Evolutionary conservation across 148 eudicot species (phyloP).

Genomic region (Rhododendron simsii): DNA sequence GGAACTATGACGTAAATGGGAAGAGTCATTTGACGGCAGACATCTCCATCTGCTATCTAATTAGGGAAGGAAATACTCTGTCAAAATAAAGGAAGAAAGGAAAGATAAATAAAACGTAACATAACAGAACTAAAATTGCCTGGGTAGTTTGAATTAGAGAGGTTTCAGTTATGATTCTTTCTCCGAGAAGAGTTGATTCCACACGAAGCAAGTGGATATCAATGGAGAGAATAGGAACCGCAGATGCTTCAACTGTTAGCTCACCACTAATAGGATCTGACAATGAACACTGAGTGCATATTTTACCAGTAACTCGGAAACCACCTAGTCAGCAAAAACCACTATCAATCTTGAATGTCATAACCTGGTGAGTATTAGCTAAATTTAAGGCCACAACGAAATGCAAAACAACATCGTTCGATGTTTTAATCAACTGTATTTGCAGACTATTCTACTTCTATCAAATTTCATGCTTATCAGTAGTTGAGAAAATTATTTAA

Average conservation of each 20-base stretch:
- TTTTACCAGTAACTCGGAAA: conserved; percentile 55
- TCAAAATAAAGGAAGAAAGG: background rate
- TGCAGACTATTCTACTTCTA: background rate
- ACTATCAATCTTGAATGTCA: background rate
- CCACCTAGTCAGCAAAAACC: conserved; percentile 39
- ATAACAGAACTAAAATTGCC: conserved; percentile 24
- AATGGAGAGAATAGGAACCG: conserved; percentile 61
- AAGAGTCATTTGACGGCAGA: conserved; percentile 50
- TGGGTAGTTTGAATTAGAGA: conserved; percentile 69
- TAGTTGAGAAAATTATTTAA: background rate
- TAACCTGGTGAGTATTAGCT: background rate
- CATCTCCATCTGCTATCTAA: conserved; percentile 87
- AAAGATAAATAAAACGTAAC: background rate
- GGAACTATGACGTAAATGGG: conserved; percentile 70
- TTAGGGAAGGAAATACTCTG: background rate
- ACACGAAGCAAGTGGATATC: conserved; percentile 72
- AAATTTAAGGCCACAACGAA: background rate
- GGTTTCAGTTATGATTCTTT: conserved; percentile 55
- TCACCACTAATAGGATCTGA: conserved; percentile 59
- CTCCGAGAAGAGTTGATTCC: conserved; percentile 72
- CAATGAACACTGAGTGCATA: conserved; percentile 61
- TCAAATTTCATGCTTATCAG: background rate
- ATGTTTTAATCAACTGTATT: background rate
- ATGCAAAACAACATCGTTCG: background rate
- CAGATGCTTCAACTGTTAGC: conserved; percentile 68